phyloP scores from a whole-genome alignment of 176 grass and related monocot genomes.

The Raddia guianensis region DNA sequence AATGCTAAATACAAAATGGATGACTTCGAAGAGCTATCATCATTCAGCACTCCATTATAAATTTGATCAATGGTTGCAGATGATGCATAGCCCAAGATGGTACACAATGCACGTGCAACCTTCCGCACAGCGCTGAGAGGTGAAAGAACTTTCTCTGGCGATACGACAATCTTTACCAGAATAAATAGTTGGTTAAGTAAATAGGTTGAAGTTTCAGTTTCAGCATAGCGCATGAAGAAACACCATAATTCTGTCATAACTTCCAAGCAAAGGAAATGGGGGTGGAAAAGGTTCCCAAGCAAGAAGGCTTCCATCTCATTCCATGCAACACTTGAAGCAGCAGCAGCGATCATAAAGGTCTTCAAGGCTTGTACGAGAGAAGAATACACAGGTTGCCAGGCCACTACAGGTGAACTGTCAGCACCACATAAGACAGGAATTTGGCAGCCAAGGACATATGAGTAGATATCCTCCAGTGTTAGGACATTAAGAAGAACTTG shows the following conservation, averaged over 20 bases:
- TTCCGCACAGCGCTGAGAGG: constrained; percentile 62
- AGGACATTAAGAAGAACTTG: constrained; percentile 57
- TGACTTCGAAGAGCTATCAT: constrained; percentile 53
- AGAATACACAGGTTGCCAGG: constrained; percentile 76
- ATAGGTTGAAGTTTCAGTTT: constrained; percentile 50
- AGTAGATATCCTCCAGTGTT: constrained; percentile 65
- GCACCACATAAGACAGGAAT: constrained; percentile 54
- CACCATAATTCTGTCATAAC: constrained; percentile 84
- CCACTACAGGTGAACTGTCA: constrained; percentile 51
- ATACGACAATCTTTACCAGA: constrained; percentile 63
- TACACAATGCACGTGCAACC: constrained; percentile 53
- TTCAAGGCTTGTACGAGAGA: constrained; percentile 76
- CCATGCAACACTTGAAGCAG: constrained; percentile 69
- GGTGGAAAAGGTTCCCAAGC: constrained; percentile 74
- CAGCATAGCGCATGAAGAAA: constrained; percentile 73
- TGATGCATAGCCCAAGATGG: constrained; percentile 69
- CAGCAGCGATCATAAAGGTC: constrained; percentile 68
- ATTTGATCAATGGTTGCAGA: constrained; percentile 63
- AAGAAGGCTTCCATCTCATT: constrained; percentile 70
- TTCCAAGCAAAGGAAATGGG: constrained; percentile 81
- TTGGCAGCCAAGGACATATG: constrained; percentile 73
- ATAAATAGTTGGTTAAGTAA: constrained; percentile 55
- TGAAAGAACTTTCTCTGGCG: constrained; percentile 55
- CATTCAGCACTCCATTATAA: constrained; percentile 57
- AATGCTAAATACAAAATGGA: constrained; percentile 54